Conservation (phyloP, 2,329 filamentous ascomycete species). For the Ascosphaera apis region DNA sequence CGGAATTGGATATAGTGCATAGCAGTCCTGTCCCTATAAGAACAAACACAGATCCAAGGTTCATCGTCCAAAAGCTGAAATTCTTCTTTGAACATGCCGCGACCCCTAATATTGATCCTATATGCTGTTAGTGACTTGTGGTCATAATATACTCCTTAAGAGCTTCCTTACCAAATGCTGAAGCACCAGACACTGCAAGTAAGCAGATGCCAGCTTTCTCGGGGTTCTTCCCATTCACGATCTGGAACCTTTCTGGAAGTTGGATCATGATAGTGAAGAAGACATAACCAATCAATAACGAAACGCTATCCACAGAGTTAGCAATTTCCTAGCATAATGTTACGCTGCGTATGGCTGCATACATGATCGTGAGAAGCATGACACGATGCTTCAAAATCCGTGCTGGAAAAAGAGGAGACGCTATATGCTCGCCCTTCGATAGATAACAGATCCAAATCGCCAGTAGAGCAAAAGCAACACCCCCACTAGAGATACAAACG, state of each 20-base stretch:
- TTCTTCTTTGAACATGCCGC: slow-evolving; percentile 1
- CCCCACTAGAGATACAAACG: background rate
- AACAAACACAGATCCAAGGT: slow-evolving; percentile 4
- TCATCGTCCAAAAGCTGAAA: slow-evolving; percentile 2
- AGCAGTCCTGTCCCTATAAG: slow-evolving; percentile 6
- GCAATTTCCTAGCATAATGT: background rate
- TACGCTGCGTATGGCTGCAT: background rate
- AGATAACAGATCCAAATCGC: background rate
- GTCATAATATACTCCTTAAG: too few species aligned
- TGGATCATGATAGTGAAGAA: slow-evolving; percentile 6
- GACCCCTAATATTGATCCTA: slow-evolving; percentile 4
- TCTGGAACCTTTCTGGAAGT: slow-evolving; percentile 7
- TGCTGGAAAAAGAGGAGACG: background rate
- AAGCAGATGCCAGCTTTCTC: slow-evolving; percentile 6
- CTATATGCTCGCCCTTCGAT: background rate
- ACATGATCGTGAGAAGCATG: background rate
- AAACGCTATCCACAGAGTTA: slow-evolving; percentile 2
- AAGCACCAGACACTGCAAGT: slow-evolving; percentile 5
- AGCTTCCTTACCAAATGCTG: slow-evolving; percentile 2
- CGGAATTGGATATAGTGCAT: slow-evolving; percentile 2
- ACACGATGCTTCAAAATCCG: background rate
- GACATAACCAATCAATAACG: slow-evolving; percentile 6
- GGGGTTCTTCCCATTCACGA: slow-evolving; percentile 6
- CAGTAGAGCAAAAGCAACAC: background rate
- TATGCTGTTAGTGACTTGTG: background rate